Conservation (phyloP, 495 filamentous ascomycete species). For the Aspergillus wentii region DNA sequence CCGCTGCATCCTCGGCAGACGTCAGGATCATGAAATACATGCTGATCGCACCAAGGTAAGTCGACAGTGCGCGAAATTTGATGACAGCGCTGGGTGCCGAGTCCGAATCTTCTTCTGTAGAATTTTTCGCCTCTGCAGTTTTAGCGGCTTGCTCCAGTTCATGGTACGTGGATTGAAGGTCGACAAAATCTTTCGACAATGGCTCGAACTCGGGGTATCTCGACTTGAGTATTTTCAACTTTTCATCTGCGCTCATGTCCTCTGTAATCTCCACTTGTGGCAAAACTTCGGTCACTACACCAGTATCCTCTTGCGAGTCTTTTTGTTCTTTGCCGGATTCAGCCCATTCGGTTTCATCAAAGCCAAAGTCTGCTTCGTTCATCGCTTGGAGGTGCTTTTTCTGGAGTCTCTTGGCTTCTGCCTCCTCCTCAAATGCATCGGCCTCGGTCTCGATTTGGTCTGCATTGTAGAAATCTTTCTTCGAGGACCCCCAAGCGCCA, state of each 20-base stretch:
- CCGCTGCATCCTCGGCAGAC: conserved; percentile 54
- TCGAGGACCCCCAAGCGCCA: conserved; percentile 80
- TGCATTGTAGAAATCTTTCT: conserved; percentile 87
- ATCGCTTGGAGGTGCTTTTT: conserved; percentile 82
- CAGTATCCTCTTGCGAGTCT: conserved; percentile 34
- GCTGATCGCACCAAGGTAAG: conserved; percentile 78
- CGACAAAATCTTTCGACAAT: conserved; percentile 71
- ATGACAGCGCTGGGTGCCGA: conserved; percentile 50
- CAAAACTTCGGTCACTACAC: conserved; percentile 73
- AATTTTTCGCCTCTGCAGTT: conserved; percentile 37
- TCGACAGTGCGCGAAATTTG: conserved; percentile 69
- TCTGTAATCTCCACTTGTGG: conserved; percentile 77
- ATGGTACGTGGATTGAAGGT: conserved; percentile 60
- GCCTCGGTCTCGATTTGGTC: conserved; percentile 86
- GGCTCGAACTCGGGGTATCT: conserved; percentile 91
- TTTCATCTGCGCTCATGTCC: conserved; percentile 71
- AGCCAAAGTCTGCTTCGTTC: conserved; percentile 85
- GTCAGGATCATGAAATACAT: conserved; percentile 93
- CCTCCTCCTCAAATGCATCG: conserved; percentile 89
- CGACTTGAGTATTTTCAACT: conserved; percentile 66
- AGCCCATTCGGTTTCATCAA: conserved; percentile 83
- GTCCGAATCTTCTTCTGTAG: conserved; percentile 24
- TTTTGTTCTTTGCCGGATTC: conserved; percentile 36
- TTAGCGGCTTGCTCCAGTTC: conserved; percentile 53
- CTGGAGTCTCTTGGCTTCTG: conserved; percentile 80